phyloP scores from a whole-genome alignment of 192 early-diverging fungal genomes.

The Coemansia sp. region DNA sequence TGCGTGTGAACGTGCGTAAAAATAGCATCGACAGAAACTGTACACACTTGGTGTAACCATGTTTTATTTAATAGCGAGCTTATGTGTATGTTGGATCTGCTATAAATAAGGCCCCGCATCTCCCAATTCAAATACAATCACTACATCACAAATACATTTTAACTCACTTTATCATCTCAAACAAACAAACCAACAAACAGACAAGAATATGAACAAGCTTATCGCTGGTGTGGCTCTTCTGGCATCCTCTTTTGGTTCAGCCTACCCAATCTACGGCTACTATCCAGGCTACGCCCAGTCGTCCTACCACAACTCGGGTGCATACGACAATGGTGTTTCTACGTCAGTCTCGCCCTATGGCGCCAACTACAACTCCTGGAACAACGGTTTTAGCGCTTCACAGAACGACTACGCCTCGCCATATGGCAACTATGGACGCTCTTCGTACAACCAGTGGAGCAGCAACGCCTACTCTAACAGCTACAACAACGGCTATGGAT shows the following conservation, averaged over 20 bases:
- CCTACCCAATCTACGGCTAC: constrained; percentile 21
- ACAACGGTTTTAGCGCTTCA: constrained; percentile 17
- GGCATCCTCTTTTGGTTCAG: constrained; percentile 4
- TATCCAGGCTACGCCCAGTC: constrained; percentile 18
- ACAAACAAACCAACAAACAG: not conserved
- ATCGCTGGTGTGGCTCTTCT: not conserved
- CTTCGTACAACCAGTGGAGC: constrained; percentile 26
- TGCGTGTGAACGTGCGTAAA: too few relatives aligned
- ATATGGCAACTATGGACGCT: constrained; percentile 14
- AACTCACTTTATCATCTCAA: not conserved
- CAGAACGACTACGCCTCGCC: constrained; percentile 15
- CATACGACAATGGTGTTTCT: constrained; percentile 20
- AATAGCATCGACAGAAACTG: too few relatives aligned
- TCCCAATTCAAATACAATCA: too few relatives aligned
- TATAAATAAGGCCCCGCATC: too few relatives aligned
- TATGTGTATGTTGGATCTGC: too few relatives aligned
- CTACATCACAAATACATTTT: too few relatives aligned
- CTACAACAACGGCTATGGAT: constrained; percentile 14
- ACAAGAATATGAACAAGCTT: not conserved
- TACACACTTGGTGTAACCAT: not conserved
- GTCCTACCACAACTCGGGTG: constrained; percentile 28
- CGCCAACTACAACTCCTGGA: constrained; percentile 23
- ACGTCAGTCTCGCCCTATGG: constrained; percentile 19
- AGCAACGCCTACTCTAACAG: constrained; percentile 32
- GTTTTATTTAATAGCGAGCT: not conserved